A percentile compares a stretch with the other conserved stretches of the same genome.
Conservation (phyloP, 306 rosid genomes). For the Quercus cerris region DNA sequence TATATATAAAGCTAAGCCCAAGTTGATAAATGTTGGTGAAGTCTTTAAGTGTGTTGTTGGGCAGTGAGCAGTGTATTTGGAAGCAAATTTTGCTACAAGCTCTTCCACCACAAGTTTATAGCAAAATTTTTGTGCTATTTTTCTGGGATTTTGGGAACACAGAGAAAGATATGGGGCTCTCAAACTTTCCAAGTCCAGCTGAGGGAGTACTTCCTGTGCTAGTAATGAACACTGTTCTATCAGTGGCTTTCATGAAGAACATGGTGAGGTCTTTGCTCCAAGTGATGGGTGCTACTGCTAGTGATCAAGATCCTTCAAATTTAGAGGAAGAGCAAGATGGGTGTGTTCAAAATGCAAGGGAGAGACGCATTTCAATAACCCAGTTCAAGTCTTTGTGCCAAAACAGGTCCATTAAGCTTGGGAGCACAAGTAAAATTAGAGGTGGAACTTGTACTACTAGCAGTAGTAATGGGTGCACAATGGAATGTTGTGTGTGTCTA, state of each 20-base stretch:
- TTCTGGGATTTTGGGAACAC: background rate
- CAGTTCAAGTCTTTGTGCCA: conserved; percentile 47
- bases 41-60: background rate
- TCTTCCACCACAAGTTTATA: too few species aligned
- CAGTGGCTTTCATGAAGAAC: conserved; percentile 57
- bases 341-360: conserved; percentile 13
- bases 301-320: conserved; percentile 1
- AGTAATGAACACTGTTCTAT: conserved; percentile 60
- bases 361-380: conserved; percentile 51
- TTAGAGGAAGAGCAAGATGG: conserved; percentile 32
- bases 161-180: conserved; percentile 55
- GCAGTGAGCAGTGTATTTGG: background rate
- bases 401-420: background rate
- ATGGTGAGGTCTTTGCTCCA: conserved; percentile 57
- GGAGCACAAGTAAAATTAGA: background rate
- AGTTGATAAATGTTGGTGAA: background rate
- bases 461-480: background rate
- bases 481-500: conserved; percentile 77
- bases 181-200: conserved; percentile 49
- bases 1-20: background rate
- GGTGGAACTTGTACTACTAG: background rate
- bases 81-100: background rate
- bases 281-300: conserved; percentile 25
- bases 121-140: background rate
- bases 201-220: conserved; percentile 63